Evolutionary conservation across 129 eudicot species (phyloP).

Genomic region (Gnaphalium uliginosum): DNA sequence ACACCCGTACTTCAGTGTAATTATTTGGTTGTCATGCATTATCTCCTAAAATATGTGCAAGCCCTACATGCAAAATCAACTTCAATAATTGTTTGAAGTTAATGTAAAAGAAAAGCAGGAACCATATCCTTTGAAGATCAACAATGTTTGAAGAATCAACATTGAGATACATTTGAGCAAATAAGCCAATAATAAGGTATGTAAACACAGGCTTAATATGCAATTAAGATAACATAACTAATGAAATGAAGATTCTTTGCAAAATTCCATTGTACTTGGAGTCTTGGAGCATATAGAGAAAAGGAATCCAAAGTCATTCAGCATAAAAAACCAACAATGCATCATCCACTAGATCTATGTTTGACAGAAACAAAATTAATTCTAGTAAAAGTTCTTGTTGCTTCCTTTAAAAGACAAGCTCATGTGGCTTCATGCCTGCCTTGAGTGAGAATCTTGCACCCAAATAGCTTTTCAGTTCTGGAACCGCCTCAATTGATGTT

Average conservation of each 20-base stretch:
- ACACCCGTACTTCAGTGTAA: neutral
- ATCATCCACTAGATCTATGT: conserved; percentile 27
- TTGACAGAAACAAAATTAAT: conserved; percentile 28
- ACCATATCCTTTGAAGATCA: no score
- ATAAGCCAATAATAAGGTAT: no score
- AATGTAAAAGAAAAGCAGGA: no score
- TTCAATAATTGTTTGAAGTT: no score
- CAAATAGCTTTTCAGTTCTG: conserved; percentile 68
- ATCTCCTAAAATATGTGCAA: conserved; percentile 12
- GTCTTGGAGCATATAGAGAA: conserved; percentile 16
- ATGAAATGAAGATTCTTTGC: neutral
- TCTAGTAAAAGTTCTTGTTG: conserved; percentile 1
- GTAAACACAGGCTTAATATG: neutral
- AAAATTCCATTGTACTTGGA: conserved; percentile 25
- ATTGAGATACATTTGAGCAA: neutral
- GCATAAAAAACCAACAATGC: conserved; percentile 19
- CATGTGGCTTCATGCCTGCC: conserved; percentile 79
- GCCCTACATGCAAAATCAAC: neutral
- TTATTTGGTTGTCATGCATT: conserved; percentile 10
- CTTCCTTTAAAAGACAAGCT: conserved; percentile 54
- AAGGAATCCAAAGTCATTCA: conserved; percentile 21
- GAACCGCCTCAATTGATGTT: conserved; percentile 57
- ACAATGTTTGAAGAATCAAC: neutral
- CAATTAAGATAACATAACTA: neutral
- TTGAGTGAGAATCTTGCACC: conserved; percentile 73